A percentile compares a stretch with the other conserved stretches of the same genome.
Evolutionary conservation across 495 filamentous ascomycete genomes (phyloP).

Genomic region (Penicillium dipodomyicola): DNA sequence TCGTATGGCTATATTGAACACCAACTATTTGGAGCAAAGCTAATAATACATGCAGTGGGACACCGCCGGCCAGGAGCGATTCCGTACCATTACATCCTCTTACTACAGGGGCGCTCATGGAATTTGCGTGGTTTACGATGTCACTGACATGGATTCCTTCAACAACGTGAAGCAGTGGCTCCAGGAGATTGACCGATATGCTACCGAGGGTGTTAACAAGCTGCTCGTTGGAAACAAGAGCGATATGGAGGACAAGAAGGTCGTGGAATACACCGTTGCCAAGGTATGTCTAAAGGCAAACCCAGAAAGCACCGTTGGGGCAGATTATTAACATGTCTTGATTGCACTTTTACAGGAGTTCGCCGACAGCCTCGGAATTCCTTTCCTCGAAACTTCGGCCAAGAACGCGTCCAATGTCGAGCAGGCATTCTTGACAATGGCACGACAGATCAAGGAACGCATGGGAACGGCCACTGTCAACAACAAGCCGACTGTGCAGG

Average conservation of each 20-base stretch:
- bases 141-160: conserved; percentile 99
- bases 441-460: conserved; percentile 98
- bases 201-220: conserved; percentile 99
- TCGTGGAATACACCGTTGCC: conserved; percentile 97
- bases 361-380: conserved; percentile 96
- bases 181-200: conserved; percentile 98
- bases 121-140: conserved; percentile 99
- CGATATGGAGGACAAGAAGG: conserved; percentile 99
- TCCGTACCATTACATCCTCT: conserved; percentile 98
- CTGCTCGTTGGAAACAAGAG: conserved; percentile 99
- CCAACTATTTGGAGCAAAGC: not conserved
- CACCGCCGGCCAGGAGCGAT: conserved; percentile 97
- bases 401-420: conserved; percentile 99
- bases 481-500: conserved; percentile 97
- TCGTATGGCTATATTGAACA: conserved; percentile 61
- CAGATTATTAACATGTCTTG: conserved; percentile 18
- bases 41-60: conserved; percentile 71
- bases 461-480: conserved; percentile 98
- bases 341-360: conserved; percentile 69
- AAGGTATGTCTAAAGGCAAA: conserved; percentile 61
- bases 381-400: conserved; percentile 98
- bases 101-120: conserved; percentile 99
- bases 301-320: not conserved
- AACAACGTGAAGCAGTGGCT: conserved; percentile 99
- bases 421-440: conserved; percentile 99